Evolutionary conservation across 345 rosid species (phyloP).

Genomic region (Anacardium occidentale): DNA sequence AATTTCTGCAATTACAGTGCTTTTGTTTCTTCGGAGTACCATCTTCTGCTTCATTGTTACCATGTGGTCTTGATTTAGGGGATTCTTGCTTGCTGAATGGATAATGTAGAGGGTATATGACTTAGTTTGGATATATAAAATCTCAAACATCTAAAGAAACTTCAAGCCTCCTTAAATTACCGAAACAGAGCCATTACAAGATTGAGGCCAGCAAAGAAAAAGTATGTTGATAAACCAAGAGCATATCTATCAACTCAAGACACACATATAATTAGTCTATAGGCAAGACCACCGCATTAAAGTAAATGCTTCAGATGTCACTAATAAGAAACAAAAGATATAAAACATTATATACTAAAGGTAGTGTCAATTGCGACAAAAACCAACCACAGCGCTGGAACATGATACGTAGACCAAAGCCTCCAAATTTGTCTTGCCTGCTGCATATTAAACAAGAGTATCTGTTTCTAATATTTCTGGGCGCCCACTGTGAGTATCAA

Average conservation of each 20-base stretch:
- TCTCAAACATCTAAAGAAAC: neutral
- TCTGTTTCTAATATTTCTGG: neutral
- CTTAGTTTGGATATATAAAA: neutral
- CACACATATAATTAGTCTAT: neutral
- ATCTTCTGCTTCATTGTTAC: constrained; percentile 45
- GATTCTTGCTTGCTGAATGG: constrained; percentile 48
- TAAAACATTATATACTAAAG: neutral
- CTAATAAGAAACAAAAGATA: neutral
- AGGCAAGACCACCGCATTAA: neutral
- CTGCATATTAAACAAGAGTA: neutral
- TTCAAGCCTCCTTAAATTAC: neutral
- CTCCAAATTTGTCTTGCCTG: neutral
- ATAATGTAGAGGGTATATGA: neutral
- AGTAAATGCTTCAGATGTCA: neutral
- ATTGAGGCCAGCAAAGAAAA: neutral
- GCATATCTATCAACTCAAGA: neutral
- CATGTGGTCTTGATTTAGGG: constrained; percentile 32
- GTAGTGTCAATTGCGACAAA: neutral
- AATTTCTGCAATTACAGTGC: constrained; percentile 73
- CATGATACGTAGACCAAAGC: neutral
- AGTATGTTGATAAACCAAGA: constrained; percentile 3
- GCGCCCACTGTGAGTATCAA: neutral
- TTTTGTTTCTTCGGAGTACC: constrained; percentile 60
- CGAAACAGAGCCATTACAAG: neutral
- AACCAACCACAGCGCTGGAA: neutral